Percentiles rank a stretch among this genome's conserved stretches.
phyloP scores from a whole-genome alignment of 2,329 filamentous ascomycete species.

The Ascochyta koolunga region DNA sequence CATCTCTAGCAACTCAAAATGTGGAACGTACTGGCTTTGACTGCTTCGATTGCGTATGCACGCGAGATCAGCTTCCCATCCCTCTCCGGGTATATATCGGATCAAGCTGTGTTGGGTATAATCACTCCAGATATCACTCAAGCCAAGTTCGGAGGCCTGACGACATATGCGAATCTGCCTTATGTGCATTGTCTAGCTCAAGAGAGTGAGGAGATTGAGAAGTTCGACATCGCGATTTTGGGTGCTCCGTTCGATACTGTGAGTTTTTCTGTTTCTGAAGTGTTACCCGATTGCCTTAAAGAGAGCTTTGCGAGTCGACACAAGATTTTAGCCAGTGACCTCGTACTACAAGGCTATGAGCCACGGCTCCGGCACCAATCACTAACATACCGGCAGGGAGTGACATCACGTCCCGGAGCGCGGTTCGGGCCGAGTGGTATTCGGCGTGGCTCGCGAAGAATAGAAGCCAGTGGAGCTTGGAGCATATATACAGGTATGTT shows the following conservation, averaged over 20 bases:
- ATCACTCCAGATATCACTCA: conserved; percentile 37
- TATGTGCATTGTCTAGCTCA: conserved; percentile 55
- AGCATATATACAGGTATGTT: conserved; percentile 57
- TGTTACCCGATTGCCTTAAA: not conserved
- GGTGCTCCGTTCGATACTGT: conserved; percentile 59
- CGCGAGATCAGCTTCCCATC: conserved; percentile 55
- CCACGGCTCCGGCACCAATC: not conserved
- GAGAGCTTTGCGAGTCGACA: too few relatives aligned
- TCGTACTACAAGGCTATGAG: not conserved
- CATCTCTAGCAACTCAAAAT: not conserved
- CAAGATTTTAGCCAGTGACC: too few relatives aligned
- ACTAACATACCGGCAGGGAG: conserved; percentile 43
- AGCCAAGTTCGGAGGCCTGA: conserved; percentile 50
- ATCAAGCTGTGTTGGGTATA: conserved; percentile 37
- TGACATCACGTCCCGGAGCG: conserved; percentile 60
- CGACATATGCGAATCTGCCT: conserved; percentile 56
- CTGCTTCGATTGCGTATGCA: conserved; percentile 11
- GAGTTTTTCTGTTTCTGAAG: conserved; percentile 18
- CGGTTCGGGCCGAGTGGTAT: conserved; percentile 61
- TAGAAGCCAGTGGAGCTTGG: conserved; percentile 51
- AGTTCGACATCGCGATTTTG: conserved; percentile 57
- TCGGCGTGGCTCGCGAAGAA: conserved; percentile 57
- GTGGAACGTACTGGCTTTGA: not conserved
- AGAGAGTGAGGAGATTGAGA: conserved; percentile 45
- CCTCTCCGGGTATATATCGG: conserved; percentile 41